These are phyloP conservation scores for Penicillium turbatum DNA, from an alignment of 495 filamentous ascomycete species.

Conservation along the genomic window DNA sequence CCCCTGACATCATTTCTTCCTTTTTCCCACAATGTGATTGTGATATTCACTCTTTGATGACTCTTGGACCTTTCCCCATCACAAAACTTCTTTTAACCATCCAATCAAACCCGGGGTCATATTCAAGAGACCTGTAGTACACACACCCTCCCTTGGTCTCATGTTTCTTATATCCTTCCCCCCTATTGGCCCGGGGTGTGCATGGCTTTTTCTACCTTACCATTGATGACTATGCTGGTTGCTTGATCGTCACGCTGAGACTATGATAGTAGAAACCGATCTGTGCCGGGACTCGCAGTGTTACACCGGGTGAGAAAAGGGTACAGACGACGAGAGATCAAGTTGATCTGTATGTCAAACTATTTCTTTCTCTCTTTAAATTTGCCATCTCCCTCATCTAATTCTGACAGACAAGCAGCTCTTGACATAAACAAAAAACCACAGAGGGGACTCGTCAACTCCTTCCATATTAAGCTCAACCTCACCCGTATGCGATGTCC, in stretches of 20 bases:
- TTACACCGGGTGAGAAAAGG: constrained; percentile 9
- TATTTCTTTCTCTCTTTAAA: neutral
- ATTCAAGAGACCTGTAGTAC: neutral
- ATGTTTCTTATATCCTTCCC: neutral
- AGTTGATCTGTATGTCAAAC: constrained; percentile 1
- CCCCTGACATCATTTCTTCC: constrained; percentile 14
- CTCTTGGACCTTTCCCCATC: neutral
- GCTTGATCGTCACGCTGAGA: constrained; percentile 14
- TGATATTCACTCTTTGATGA: neutral
- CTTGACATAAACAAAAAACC: neutral
- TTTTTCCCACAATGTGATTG: constrained; percentile 1
- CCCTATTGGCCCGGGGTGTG: neutral
- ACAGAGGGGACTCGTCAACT: constrained; percentile 9
- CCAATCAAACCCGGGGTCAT: constrained; percentile 1
- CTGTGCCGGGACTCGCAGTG: constrained; percentile 11
- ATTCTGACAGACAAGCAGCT: constrained; percentile 1
- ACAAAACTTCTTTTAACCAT: constrained; percentile 1
- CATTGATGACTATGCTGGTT: neutral
- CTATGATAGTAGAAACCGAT: constrained; percentile 7
- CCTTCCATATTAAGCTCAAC: constrained; percentile 2
- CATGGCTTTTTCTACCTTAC: neutral
- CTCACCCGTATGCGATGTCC: constrained; percentile 41
- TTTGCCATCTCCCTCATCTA: neutral
- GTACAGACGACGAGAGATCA: constrained; percentile 11
- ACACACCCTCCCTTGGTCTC: neutral